Percentiles rank a stretch among this genome's conserved stretches.
These are phyloP conservation scores for Irpex sp. DNA, from an alignment of 1,284 basidiomycete genomes.

Conservation along the genomic window DNA sequence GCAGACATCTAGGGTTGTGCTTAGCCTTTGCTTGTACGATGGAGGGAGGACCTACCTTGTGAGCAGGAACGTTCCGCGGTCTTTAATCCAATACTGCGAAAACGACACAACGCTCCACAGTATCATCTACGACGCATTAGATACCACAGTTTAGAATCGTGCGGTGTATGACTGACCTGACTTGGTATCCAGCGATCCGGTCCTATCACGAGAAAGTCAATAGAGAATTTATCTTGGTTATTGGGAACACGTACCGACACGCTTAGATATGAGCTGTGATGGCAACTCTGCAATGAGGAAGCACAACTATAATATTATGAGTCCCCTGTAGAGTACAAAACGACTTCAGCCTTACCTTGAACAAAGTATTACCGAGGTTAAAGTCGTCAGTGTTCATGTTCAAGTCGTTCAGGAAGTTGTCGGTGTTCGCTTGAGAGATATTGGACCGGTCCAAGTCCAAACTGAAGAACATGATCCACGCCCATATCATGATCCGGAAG, in stretches of 20 bases:
- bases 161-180: constrained; percentile 39
- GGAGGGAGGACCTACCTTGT: constrained; percentile 31
- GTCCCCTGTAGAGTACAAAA: constrained; percentile 7
- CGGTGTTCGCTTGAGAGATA: constrained; percentile 60
- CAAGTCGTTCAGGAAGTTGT: constrained; percentile 65
- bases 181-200: constrained; percentile 72
- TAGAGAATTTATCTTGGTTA: not conserved
- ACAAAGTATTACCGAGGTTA: constrained; percentile 59
- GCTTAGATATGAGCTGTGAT: constrained; percentile 71
- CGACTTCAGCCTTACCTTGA: constrained; percentile 17
- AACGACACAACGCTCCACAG: constrained; percentile 56
- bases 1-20: constrained; percentile 18
- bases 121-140: constrained; percentile 36
- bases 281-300: constrained; percentile 66
- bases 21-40: not conserved
- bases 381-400: constrained; percentile 59
- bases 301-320: constrained; percentile 43
- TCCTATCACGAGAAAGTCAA: not conserved
- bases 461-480: constrained; percentile 59
- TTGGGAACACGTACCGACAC: constrained; percentile 39
- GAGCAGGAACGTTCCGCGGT: constrained; percentile 49
- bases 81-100: constrained; percentile 62
- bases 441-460: constrained; percentile 55
- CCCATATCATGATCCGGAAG: constrained; percentile 61
- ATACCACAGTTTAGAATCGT: not conserved